phyloP scores from a whole-genome alignment of 2,329 filamentous ascomycete genomes.

The Aspergillus sp. region DNA sequence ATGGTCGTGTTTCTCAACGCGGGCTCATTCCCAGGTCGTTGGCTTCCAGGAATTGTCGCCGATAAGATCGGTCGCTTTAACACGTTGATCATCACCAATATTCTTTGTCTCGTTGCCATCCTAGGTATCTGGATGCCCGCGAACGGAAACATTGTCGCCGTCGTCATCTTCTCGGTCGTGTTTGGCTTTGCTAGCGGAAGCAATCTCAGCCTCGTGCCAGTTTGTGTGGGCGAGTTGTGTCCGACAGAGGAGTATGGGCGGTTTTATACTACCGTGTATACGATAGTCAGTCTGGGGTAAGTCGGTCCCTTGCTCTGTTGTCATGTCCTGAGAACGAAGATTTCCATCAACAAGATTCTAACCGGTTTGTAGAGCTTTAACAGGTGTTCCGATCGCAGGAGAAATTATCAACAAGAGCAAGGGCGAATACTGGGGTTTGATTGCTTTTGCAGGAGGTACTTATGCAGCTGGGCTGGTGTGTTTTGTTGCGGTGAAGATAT shows the following conservation, averaged over 20 bases:
- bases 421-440: slow-evolving; percentile 28
- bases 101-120: slow-evolving; percentile 25
- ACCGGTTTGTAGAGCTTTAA: slow-evolving; percentile 18
- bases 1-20: slow-evolving; percentile 26
- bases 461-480: slow-evolving; percentile 21
- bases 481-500: slow-evolving; percentile 15
- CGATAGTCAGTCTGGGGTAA: slow-evolving; percentile 28
- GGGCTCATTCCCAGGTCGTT: slow-evolving; percentile 23
- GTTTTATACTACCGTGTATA: slow-evolving; percentile 38
- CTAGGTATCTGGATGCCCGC: slow-evolving; percentile 31
- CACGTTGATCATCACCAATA: slow-evolving; percentile 26
- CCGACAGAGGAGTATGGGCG: slow-evolving; percentile 40
- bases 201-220: slow-evolving; percentile 40
- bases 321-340: neutral
- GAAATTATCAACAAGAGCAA: slow-evolving; percentile 29
- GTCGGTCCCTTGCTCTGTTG: neutral
- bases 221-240: slow-evolving; percentile 50
- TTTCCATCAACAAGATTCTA: neutral
- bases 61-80: slow-evolving; percentile 28
- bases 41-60: slow-evolving; percentile 21
- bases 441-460: slow-evolving; percentile 21
- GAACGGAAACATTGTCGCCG: slow-evolving; percentile 14
- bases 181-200: slow-evolving; percentile 41
- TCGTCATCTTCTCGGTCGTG: slow-evolving; percentile 22
- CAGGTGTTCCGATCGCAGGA: slow-evolving; percentile 27